Base-by-base conservation (phyloP, 768 basidiomycete species). In the Dendrothele bispora region DNA sequence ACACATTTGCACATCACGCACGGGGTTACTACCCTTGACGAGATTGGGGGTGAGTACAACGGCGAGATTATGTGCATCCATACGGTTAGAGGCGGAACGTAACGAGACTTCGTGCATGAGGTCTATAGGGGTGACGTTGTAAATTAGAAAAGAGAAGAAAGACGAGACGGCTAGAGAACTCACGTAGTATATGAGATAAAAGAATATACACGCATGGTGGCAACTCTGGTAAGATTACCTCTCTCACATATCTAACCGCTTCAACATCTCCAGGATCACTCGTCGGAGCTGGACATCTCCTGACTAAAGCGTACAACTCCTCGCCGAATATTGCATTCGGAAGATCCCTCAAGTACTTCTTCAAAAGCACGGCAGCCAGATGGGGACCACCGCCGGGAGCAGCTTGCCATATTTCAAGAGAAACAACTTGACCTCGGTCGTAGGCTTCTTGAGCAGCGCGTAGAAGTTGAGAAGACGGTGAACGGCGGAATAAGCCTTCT, bases 51-150 rank as follows among this genome's bases (percentile, higher is more conserved):
- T 79, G 28, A 93, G 68, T 12, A 91, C 88, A 46, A 93, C 72
- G 10, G 90, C 76, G 34, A 93, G 83, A 58, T 94, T 94, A 52
- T 83, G 77, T 10, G 89, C 86, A 55, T 88, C 84, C 91, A 94
- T 94, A 28, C 78, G 73, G 58, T 93, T 93, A 5, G 68, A 70
- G 2, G 74, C 70, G 2, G 87, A 73, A 5, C 79, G 81, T 15
- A 85, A 65, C 1, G 89, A 87, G 12, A 91, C 81, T 46, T 93
- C 86, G 53, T 93, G 86, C 52, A 91, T 71, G 5, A 93, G 71
- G 56, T 91, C 91, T 93, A 40, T 26, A 40, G 10, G 27, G 56
- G 53, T 29, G 14, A 59, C 57, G 58, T 44, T 59, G 50, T 43
- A 30, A 15, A 22, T 24, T 38, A n/a, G 24, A 7, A 2, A 22